Base-by-base conservation (phyloP, 202 grass and related monocot species). In the Miscanthus sacchariflorus region DNA sequence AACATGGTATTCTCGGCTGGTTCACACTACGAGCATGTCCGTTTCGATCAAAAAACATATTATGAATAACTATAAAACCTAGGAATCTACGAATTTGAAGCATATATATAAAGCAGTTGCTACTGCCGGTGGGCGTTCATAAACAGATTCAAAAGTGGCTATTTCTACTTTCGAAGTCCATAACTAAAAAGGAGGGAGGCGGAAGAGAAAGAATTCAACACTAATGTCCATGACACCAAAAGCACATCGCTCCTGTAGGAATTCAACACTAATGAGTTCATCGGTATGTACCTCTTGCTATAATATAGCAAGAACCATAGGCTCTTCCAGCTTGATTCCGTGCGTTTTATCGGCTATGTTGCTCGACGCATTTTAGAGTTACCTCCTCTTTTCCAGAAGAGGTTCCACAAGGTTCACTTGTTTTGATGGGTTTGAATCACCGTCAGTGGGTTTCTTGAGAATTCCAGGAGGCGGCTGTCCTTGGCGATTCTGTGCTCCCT, bases 391-490 rank as follows among this genome's bases (percentile, higher is more conserved):
- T 82, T 92, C 94, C 76, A 91, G 30, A 52, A 92, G 90, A 70
- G 94, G 94, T 64, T 99, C 91, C 4, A 93, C 91, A 67, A 97
- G 83, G 87, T 91, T 97, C 24, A 91, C 89, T 76, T 91, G 90
- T 64, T 80, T 95, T 66, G 93, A 89, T 15, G 91, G 64, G 28
- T 86, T 88, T 15, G 84, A 81, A 71, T 99, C 97, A 74, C 88
- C 81, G 74, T 96, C 97, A 68, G 87, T 80, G 35, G 89, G 73
- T 70, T 96, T 99, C 82, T 89, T 96, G 79, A 93, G 82, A 88
- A 95, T 92, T 89, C 93, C 94, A 74, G 84, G 18, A 82, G 92
- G 90, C 45, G 79, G 91, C 36, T 99, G 94, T 61, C 91, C 94
- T 82, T 85, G 97, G 15, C 93, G 87, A 91, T 86, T 92, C 76